These are phyloP conservation scores for Phytophthora capsici DNA, from an alignment of 352 stramenopile genomes.

Conservation along the genomic window DNA sequence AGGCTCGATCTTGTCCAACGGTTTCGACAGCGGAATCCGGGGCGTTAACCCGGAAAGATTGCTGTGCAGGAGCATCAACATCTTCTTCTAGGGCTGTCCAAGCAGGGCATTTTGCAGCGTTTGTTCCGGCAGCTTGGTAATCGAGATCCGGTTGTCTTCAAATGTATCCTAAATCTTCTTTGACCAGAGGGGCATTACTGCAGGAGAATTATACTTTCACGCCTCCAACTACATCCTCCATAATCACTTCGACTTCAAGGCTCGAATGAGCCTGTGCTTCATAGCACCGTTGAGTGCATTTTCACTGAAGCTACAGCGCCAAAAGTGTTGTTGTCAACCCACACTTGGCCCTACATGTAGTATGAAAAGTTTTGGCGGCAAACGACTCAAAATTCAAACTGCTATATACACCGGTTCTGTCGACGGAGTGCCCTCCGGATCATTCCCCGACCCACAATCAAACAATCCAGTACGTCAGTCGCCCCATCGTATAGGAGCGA, in stretches of 20 bases:
- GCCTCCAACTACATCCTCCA: too few species aligned
- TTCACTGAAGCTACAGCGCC: too few species aligned
- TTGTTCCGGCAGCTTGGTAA: neutral
- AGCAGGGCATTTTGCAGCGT: neutral
- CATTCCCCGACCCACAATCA: slow-evolving; percentile 38
- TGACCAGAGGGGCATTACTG: neutral
- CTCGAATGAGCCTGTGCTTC: too few species aligned
- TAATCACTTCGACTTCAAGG: too few species aligned
- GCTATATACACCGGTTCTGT: slow-evolving; percentile 16
- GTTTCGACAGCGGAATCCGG: slow-evolving; percentile 7
- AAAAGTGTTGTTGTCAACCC: too few species aligned
- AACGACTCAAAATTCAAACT: slow-evolving; percentile 9
- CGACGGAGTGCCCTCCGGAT: slow-evolving; percentile 2
- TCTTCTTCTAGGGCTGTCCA: slow-evolving; percentile 1
- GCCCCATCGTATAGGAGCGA: slow-evolving; percentile 45
- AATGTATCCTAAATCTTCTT: neutral
- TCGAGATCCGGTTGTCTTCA: neutral
- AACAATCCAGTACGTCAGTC: slow-evolving; percentile 48
- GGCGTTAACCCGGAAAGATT: neutral
- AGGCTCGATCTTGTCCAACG: slow-evolving; percentile 6
- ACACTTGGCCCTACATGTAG: neutral
- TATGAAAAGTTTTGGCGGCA: slow-evolving; percentile 6
- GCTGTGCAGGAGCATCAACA: neutral
- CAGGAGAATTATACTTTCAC: neutral
- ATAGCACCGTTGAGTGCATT: too few species aligned